A percentile compares a stretch with the other conserved stretches of the same genome.
Evolutionary conservation across 257 asterid genomes (phyloP).

Genomic region (Cynanchum wilfordii): DNA sequence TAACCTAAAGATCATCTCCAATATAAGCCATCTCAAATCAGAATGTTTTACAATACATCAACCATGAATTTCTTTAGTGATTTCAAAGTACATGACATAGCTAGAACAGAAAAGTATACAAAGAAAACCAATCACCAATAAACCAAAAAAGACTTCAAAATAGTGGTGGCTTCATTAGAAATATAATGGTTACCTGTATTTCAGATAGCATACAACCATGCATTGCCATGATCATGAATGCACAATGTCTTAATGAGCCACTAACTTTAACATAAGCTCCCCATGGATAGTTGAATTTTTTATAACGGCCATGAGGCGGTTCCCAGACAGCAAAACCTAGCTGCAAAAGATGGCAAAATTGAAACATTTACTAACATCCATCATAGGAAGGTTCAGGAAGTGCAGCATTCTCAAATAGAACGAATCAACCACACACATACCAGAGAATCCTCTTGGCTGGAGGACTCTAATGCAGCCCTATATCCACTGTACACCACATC

Average conservation of each 20-base stretch:
- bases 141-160: not conserved
- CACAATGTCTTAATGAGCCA: slow-evolving; percentile 90
- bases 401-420: not conserved
- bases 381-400: not conserved
- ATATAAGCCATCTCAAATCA: not conserved
- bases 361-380: not conserved
- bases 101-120: not conserved
- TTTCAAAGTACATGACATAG: not conserved
- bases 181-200: slow-evolving; percentile 60
- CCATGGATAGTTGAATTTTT: slow-evolving; percentile 89
- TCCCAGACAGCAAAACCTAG: slow-evolving; percentile 89
- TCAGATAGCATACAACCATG: slow-evolving; percentile 94
- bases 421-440: slow-evolving; percentile 30
- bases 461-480: slow-evolving; percentile 77
- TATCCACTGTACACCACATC: slow-evolving; percentile 89
- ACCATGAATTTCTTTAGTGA: not conserved
- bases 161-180: not conserved
- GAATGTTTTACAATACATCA: not conserved
- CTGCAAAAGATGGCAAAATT: slow-evolving; percentile 28
- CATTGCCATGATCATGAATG: slow-evolving; percentile 97
- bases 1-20: no score
- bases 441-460: slow-evolving; percentile 91
- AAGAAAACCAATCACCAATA: not conserved
- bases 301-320: slow-evolving; percentile 98
- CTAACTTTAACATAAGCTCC: slow-evolving; percentile 79